Base-by-base conservation (phyloP, 2,329 filamentous ascomycete species). In the Coniochaeta sp. region DNA sequence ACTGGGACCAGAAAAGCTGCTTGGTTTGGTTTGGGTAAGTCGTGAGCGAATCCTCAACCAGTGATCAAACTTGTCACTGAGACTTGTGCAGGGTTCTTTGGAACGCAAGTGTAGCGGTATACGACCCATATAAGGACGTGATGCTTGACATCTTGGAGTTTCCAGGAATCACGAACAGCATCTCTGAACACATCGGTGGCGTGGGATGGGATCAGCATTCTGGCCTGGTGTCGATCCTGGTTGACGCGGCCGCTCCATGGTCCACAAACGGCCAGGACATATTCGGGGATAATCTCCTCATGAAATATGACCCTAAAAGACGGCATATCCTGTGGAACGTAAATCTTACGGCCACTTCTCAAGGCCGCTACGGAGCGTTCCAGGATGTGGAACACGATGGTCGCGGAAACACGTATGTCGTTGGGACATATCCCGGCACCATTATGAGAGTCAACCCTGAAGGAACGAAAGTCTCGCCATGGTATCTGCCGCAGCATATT, bases 331-430 rank as follows among this genome's bases (percentile, higher is more conserved):
- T 73, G 8, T 77, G 72, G 73, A 62, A 59, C 17, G 58, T 66
- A 10, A 73, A 77, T 62, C 61, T 77, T 10, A 74, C 71, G 0
- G 62, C 65, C 0, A 57, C 71, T 0, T 69, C 69, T 0, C 57
- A 62, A 0, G 71, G 71, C 3, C 59, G 57, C 0, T 76, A 73
- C 61, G 70, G 73, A 26, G 75, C 73, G 6, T 75, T 70, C 38
- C 75, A 77, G 60, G 75, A 78, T 57, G 66, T 75, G 3, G 74
- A 72, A 40, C 70, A 72, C 57, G 74, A 76, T 55, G 44, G 57
- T 1, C 62, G 62, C 2, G 73, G 74, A 9, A 73, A 74, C 65
- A 69, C 71, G 0, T 77, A 72, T 57, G 71, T 73, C 7, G 64
- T 77, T 0, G 74, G 75, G 44, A 75, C 72, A 0, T 77, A 65